Evolutionary conservation across 2,329 filamentous ascomycete genomes (phyloP).

Genomic region (Botrytis hyacinthi): DNA sequence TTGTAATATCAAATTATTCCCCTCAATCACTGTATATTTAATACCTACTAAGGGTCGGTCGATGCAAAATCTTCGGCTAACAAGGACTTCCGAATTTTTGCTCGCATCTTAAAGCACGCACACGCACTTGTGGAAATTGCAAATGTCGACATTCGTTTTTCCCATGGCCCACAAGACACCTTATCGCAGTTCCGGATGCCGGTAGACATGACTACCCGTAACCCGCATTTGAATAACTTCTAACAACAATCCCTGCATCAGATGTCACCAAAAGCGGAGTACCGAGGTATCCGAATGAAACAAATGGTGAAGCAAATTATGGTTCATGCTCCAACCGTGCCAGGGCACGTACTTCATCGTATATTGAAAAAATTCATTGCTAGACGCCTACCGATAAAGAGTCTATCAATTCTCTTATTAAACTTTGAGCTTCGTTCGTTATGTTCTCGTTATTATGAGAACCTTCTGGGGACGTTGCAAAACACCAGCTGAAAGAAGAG

Average conservation of each 20-base stretch:
- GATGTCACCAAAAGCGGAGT: not conserved
- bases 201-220: not conserved
- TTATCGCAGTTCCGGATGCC: not conserved
- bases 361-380: not conserved
- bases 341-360: not conserved
- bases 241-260: conserved; percentile 6
- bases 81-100: not conserved
- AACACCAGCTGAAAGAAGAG: not conserved
- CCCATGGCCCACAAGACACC: not conserved
- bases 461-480: not conserved
- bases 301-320: conserved; percentile 14
- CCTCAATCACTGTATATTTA: not conserved
- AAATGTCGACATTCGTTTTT: not conserved
- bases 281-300: not conserved
- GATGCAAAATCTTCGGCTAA: not conserved
- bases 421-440: not conserved
- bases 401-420: not conserved
- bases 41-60: not conserved
- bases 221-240: not conserved
- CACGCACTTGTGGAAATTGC: too few species aligned
- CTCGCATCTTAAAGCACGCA: not conserved
- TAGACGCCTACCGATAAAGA: not conserved
- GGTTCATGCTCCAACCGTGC: conserved; percentile 13
- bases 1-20: conserved; percentile 8
- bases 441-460: not conserved